phyloP scores from a whole-genome alignment of 1,284 basidiomycete species.

The Apiotrichum sp. region DNA sequence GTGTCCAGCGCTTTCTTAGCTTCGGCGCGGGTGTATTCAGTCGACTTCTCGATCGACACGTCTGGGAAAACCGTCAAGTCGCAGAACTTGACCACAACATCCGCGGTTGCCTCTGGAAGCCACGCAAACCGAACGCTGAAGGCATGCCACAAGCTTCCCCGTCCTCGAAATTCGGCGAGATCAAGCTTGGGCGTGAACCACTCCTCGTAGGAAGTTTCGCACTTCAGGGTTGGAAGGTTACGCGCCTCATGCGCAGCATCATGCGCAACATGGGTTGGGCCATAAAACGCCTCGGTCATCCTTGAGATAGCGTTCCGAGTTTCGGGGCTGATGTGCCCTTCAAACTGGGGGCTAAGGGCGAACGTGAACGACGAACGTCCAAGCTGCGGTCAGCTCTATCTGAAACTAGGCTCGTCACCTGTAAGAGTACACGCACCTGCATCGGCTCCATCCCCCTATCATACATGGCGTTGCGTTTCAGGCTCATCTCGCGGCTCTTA shows the following conservation, averaged over 20 bases:
- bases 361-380: constrained; percentile 1
- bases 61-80: neutral
- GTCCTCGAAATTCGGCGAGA: neutral
- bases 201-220: neutral
- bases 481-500: neutral
- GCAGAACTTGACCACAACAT: constrained; percentile 11
- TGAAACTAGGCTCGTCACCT: no score
- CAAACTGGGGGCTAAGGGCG: neutral
- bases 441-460: neutral
- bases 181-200: constrained; percentile 7
- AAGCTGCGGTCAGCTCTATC: constrained; percentile 5
- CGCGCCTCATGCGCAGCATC: no score
- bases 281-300: neutral
- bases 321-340: neutral
- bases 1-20: neutral
- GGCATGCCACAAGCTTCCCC: constrained; percentile 1
- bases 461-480: constrained; percentile 6
- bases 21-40: neutral
- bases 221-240: constrained; percentile 1
- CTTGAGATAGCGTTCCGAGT: neutral
- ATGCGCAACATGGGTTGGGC: neutral
- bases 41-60: neutral
- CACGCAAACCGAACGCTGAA: constrained; percentile 6
- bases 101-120: neutral
- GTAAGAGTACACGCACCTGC: neutral